These are phyloP conservation scores for Santalum album DNA, from an alignment of 164 flowering plant genomes.

Conservation along the genomic window DNA sequence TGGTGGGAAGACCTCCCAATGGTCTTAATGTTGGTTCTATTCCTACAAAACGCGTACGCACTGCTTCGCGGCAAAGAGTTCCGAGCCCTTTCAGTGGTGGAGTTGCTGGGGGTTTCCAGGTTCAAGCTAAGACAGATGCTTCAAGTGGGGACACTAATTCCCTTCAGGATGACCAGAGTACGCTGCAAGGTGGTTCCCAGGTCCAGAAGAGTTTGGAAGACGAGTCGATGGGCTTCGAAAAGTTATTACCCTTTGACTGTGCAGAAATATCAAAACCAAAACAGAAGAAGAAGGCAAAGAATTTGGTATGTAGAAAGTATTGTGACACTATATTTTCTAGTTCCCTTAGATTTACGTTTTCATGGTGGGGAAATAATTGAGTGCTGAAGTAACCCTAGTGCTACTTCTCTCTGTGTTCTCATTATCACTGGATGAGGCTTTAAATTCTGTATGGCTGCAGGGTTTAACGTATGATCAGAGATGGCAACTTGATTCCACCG, in stretches of 20 bases:
- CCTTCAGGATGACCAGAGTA: slow-evolving; percentile 87
- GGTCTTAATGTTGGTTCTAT: slow-evolving; percentile 54
- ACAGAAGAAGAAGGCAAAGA: slow-evolving; percentile 85
- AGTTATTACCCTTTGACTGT: slow-evolving; percentile 49
- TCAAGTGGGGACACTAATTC: slow-evolving; percentile 98
- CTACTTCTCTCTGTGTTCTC: background rate
- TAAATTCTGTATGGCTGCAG: slow-evolving; percentile 30
- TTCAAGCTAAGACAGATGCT: slow-evolving; percentile 59
- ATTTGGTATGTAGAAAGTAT: slow-evolving; percentile 35
- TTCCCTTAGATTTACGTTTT: background rate
- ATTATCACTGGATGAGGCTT: background rate
- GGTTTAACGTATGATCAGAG: slow-evolving; percentile 56
- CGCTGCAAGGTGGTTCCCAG: slow-evolving; percentile 59
- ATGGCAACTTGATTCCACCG: slow-evolving; percentile 59
- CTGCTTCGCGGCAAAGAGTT: slow-evolving; percentile 87
- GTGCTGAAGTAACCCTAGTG: background rate
- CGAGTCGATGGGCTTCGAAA: slow-evolving; percentile 77
- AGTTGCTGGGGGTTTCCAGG: slow-evolving; percentile 33
- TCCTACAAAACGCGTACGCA: slow-evolving; percentile 87
- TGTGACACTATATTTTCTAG: background rate
- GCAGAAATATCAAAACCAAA: slow-evolving; percentile 66
- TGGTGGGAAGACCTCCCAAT: slow-evolving; percentile 50
- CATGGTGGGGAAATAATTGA: background rate
- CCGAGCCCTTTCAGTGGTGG: slow-evolving; percentile 51
- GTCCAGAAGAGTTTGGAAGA: slow-evolving; percentile 57